phyloP scores from a whole-genome alignment of 2,329 filamentous ascomycete genomes.

The Claviceps sorghi region DNA sequence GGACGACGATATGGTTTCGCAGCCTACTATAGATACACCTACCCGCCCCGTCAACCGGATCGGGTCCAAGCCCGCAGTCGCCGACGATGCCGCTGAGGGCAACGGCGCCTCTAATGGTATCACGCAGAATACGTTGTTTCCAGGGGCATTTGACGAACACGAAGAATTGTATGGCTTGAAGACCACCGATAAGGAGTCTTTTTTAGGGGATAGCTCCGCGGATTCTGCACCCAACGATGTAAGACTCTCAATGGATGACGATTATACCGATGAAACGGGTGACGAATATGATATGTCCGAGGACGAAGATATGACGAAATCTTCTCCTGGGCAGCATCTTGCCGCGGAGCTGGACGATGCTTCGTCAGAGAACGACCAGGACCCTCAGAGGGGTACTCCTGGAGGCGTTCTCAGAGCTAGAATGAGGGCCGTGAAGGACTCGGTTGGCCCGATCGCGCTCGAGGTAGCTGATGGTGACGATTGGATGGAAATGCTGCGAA shows the following conservation, averaged over 20 bases:
- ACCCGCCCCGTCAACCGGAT: not conserved
- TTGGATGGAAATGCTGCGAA: constrained; percentile 87
- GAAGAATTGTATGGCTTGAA: constrained; percentile 41
- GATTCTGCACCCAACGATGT: constrained; percentile 54
- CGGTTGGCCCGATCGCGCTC: constrained; percentile 41
- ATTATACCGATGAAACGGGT: constrained; percentile 41
- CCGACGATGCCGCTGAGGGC: constrained; percentile 20
- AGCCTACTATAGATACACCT: constrained; percentile 1
- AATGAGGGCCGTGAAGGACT: constrained; percentile 48
- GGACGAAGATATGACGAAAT: constrained; percentile 62
- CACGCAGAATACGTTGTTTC: constrained; percentile 39
- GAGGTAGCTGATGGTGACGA: constrained; percentile 59
- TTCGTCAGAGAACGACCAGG: constrained; percentile 38
- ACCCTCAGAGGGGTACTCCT: constrained; percentile 33
- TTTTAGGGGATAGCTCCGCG: constrained; percentile 87
- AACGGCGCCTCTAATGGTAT: constrained; percentile 44
- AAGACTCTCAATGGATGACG: constrained; percentile 47
- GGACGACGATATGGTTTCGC: constrained; percentile 28
- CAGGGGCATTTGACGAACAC: constrained; percentile 65
- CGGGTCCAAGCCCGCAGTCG: constrained; percentile 14
- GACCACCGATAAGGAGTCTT: constrained; percentile 51
- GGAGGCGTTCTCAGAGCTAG: constrained; percentile 49
- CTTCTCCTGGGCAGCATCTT: constrained; percentile 57
- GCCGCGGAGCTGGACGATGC: constrained; percentile 58
- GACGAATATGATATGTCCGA: constrained; percentile 63